Evolutionary conservation across 2,329 filamentous ascomycete genomes (phyloP), one percentile per base, ranked within the genome.

Genomic region (Gremmenia infestans): DNA sequence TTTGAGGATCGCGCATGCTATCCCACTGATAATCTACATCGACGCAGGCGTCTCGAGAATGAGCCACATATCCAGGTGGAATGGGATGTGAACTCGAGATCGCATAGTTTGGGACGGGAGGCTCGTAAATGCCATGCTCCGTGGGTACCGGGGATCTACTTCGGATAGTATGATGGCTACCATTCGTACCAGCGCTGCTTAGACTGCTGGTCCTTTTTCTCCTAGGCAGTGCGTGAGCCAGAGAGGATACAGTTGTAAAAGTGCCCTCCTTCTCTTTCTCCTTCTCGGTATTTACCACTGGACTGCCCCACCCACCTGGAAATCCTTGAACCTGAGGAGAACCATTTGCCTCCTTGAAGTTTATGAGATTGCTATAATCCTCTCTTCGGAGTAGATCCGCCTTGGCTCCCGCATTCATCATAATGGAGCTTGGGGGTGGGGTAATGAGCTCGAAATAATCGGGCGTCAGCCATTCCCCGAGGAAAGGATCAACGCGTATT

Each of bases 11-110:
- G 14, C 88, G 81, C 79, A 92, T 93, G 57, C 92, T 97, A 68
- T 99, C 92, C 93, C 94, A 99, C 65, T 93, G 88, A 67, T 90
- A 95, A 72, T 99, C 94, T n/a, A 97, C 80, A 50, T 88, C 81
- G 5, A 89, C 79, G 67, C 91, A 97, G 12, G 87, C 84, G 68
- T 97, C 91, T 59, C 91, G 83, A 8, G 93, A 93, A 72, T 99
- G 94, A 0, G 90, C 83, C 17, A 96, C 89, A 69, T 95, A 96
- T 2, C 93, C 94, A 2, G 84, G 77, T 0, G 94, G 94, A 56
- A 97, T 97, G 7, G 87, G 85, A 46, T 91, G 87, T 7, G 87
- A 86, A 7, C 81, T 79, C 0, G 89, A 93, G 9, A 97, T 81
- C 1, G 93, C 90, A 71, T 96, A 97, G 15, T 85, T 83, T 1